Evolutionary conservation across 2,329 filamentous ascomycete genomes (phyloP).

Genomic region (Didymella sp.): DNA sequence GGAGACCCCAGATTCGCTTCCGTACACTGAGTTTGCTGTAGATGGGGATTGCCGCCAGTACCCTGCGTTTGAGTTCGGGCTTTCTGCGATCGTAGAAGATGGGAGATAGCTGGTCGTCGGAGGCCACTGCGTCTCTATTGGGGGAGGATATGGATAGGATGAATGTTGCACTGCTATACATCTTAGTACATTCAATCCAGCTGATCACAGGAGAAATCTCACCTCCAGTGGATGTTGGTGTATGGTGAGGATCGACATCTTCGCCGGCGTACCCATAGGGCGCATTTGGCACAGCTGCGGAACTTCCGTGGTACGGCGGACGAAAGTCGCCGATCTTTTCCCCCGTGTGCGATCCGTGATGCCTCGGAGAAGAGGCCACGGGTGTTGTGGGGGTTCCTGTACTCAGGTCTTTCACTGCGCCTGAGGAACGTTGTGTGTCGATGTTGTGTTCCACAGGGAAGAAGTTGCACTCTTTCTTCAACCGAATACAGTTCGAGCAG

Average conservation of each 20-base stretch:
- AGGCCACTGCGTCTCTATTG: conserved; percentile 49
- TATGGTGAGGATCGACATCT: conserved; percentile 39
- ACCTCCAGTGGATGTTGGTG: conserved; percentile 37
- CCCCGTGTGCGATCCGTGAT: conserved; percentile 31
- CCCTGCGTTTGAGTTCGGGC: conserved; percentile 39
- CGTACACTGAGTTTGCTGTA: conserved; percentile 45
- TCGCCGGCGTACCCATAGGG: conserved; percentile 37
- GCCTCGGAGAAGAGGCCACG: conserved; percentile 57
- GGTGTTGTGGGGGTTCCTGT: conserved; percentile 55
- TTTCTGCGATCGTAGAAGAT: conserved; percentile 46
- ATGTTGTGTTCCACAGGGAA: conserved; percentile 82
- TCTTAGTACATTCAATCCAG: conserved; percentile 23
- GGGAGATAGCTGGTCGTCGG: conserved; percentile 41
- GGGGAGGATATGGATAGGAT: conserved; percentile 43
- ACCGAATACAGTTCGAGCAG: conserved; percentile 89
- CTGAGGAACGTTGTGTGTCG: conserved; percentile 56
- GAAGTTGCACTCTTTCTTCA: conserved; percentile 95
- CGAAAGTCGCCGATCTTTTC: conserved; percentile 46
- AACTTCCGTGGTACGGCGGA: conserved; percentile 31
- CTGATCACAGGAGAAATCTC: conserved; percentile 15
- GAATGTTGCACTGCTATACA: conserved; percentile 41
- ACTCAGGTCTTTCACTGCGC: conserved; percentile 54
- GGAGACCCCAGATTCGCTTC: conserved; percentile 47
- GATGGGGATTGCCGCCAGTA: conserved; percentile 48
- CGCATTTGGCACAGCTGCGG: conserved; percentile 23